These are phyloP conservation scores for Wickerhamiella sergipiensis DNA, from an alignment of 805 yeast genomes.

Conservation along the genomic window DNA sequence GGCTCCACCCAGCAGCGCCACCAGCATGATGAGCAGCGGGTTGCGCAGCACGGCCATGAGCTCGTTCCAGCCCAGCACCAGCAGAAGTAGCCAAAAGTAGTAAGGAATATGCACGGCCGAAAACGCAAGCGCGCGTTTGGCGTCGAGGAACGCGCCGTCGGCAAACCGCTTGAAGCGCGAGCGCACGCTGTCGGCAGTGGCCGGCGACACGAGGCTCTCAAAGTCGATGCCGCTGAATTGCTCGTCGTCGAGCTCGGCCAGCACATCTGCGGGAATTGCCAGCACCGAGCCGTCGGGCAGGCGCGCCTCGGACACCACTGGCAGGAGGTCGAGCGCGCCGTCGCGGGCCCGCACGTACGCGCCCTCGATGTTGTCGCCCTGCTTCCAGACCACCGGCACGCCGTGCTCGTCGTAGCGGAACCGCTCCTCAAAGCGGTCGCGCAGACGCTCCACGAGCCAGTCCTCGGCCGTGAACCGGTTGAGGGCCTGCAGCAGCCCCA, in stretches of 20 bases:
- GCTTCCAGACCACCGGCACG: slow-evolving; percentile 70
- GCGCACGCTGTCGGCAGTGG: slow-evolving; percentile 43
- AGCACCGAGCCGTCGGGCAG: slow-evolving; percentile 27
- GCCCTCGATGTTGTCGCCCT: slow-evolving; percentile 55
- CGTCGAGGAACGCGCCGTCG: slow-evolving; percentile 70
- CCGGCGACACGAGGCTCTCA: slow-evolving; percentile 37
- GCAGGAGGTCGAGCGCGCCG: slow-evolving; percentile 42
- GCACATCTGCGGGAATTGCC: slow-evolving; percentile 42
- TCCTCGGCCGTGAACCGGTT: slow-evolving; percentile 56
- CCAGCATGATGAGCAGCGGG: slow-evolving; percentile 57
- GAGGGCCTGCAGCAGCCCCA: slow-evolving; percentile 39
- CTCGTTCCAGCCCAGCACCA: slow-evolving; percentile 90
- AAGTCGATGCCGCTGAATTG: slow-evolving; percentile 21
- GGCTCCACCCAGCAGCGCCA: slow-evolving; percentile 44
- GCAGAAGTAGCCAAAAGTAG: slow-evolving; percentile 59
- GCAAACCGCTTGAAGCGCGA: slow-evolving; percentile 57
- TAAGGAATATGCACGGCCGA: slow-evolving; percentile 70
- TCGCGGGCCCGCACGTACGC: slow-evolving; percentile 48
- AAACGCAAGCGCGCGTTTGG: slow-evolving; percentile 73
- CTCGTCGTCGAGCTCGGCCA: slow-evolving; percentile 31
- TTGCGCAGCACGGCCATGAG: slow-evolving; percentile 75
- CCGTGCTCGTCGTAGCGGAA: slow-evolving; percentile 78
- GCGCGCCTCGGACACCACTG: slow-evolving; percentile 43
- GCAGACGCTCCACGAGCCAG: slow-evolving; percentile 46
- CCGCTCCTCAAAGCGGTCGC: slow-evolving; percentile 67